Base-by-base conservation (phyloP, 257 asterid species). In the Ocimum tenuiflorum region DNA sequence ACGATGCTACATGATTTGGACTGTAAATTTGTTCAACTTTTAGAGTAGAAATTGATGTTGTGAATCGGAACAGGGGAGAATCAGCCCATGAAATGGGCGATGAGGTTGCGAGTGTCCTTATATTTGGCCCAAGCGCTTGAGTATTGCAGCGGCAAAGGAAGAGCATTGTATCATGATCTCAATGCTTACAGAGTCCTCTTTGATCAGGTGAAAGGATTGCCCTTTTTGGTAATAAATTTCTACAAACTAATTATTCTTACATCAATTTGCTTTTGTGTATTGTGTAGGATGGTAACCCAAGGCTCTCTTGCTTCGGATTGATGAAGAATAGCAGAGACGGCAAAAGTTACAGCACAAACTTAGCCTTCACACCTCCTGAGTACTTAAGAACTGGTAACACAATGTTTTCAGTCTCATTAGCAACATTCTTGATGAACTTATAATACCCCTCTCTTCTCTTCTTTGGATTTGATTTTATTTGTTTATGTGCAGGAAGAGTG, bases 251-350 rank as follows among this genome's bases (percentile, higher is more conserved):
- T 6, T 6, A 11, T 35, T 35, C 52, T 65, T 48, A 70, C 35
- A 29, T 41, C 3, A 33, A 51, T 13, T 48, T 65, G 10, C 50
- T 39, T 65, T n/a, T n/a, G n/a, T n/a, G n/a, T n/a, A n/a, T 22
- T 71, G 11, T 48, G 23, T 58, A 84, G 90, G 85, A 84, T 60
- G 90, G 87, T 5, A 80, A 84, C 64, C 85, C 87, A 18, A 79
- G 90, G 79, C 82, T 84, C 49, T 84, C 90, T 36, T 79, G 87
- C 74, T 84, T 81, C 47, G 90, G 90, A 65, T 64, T 84, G 55
- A 81, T 84, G 90, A 84, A 81, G 84, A 84, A 84, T 24, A 84
- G 90, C 35, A 70, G 85, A 65, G 90, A n/a, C n/a, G n/a, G n/a
- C n/a, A n/a, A n/a, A n/a, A n/a, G n/a, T n/a, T n/a, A n/a, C n/a